Percentiles rank a stretch among this genome's conserved stretches.
Conservation (phyloP, 2,329 filamentous ascomycete species). For the Aspergillus bombycis region DNA sequence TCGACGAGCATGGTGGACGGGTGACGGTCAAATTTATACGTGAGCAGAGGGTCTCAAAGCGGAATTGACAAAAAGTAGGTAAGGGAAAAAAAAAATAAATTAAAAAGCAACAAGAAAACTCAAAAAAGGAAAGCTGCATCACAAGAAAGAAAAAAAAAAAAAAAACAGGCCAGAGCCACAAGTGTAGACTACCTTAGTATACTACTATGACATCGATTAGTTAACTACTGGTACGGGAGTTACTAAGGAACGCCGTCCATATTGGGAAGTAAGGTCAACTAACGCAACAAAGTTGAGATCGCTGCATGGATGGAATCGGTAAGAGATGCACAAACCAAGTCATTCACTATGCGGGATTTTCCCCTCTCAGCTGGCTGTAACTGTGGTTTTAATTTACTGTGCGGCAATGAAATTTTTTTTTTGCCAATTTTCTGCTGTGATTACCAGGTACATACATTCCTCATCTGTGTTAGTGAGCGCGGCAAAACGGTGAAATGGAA, state of each 20-base stretch:
- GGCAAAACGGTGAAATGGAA: conserved; percentile 1
- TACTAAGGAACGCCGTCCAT: neutral
- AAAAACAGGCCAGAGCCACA: conserved; percentile 5
- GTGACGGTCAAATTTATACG: conserved; percentile 23
- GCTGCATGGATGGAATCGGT: conserved; percentile 17
- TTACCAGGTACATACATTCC: conserved; percentile 17
- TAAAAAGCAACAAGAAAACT: conserved; percentile 10
- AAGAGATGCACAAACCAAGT: neutral
- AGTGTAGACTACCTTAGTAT: neutral
- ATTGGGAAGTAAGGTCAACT: neutral
- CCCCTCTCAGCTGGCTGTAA: neutral
- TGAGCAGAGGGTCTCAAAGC: conserved; percentile 14
- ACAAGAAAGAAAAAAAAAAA: conserved; percentile 11
- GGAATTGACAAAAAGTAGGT: conserved; percentile 15
- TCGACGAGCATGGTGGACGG: conserved; percentile 5
- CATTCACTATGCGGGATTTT: conserved; percentile 5
- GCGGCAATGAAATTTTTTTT: neutral
- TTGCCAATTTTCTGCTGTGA: neutral
- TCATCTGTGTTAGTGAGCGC: conserved; percentile 21
- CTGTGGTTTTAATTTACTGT: neutral
- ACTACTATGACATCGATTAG: neutral
- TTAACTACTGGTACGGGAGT: neutral
- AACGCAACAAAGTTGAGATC: conserved; percentile 12
- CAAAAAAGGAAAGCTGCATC: neutral
- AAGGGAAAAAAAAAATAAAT: conserved; percentile 10